A percentile compares a stretch with the other conserved stretches of the same genome.
Evolutionary conservation across 1,284 basidiomycete genomes (phyloP).

Genomic region (Microbotryomycetes sp.): DNA sequence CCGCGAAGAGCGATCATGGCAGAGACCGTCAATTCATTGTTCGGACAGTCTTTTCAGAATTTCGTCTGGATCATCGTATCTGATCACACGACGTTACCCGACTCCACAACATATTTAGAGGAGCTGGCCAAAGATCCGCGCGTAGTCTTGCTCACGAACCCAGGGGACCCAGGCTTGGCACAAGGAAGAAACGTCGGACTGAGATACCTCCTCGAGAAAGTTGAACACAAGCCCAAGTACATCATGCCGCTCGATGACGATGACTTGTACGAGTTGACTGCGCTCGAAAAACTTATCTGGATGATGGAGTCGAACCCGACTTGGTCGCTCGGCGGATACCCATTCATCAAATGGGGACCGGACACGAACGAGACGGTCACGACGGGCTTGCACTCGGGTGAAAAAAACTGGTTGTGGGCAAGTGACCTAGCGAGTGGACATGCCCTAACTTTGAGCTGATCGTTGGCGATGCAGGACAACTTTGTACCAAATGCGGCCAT

Average conservation of each 20-base stretch:
- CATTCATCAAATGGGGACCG: conserved; percentile 30
- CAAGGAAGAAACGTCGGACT: conserved; percentile 25
- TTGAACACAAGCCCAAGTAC: conserved; percentile 9
- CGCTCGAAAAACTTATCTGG: conserved; percentile 31
- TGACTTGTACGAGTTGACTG: conserved; percentile 31
- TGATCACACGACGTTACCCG: conserved; percentile 20
- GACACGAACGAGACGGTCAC: conserved; percentile 27
- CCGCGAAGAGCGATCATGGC: conserved; percentile 13
- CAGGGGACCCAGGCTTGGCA: conserved; percentile 15
- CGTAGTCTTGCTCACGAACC: conserved; percentile 21
- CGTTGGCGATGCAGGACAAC: conserved; percentile 10
- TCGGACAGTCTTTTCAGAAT: conserved; percentile 29
- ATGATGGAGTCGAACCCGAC: conserved; percentile 29
- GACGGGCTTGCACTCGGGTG: conserved; percentile 25
- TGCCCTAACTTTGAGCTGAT: not conserved
- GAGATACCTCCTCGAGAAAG: conserved; percentile 9
- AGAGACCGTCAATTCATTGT: conserved; percentile 21
- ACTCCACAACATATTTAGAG: conserved; percentile 2
- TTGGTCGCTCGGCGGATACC: conserved; percentile 28
- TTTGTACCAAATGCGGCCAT: conserved; percentile 31
- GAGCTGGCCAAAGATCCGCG: conserved; percentile 19
- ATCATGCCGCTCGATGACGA: conserved; percentile 29
- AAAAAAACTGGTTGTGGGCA: conserved; percentile 15
- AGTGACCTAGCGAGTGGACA: not conserved
- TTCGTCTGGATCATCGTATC: conserved; percentile 30